These are phyloP conservation scores for Acephala macrosclerotiorum DNA, from an alignment of 2,329 filamentous ascomycete species.

Conservation along the genomic window DNA sequence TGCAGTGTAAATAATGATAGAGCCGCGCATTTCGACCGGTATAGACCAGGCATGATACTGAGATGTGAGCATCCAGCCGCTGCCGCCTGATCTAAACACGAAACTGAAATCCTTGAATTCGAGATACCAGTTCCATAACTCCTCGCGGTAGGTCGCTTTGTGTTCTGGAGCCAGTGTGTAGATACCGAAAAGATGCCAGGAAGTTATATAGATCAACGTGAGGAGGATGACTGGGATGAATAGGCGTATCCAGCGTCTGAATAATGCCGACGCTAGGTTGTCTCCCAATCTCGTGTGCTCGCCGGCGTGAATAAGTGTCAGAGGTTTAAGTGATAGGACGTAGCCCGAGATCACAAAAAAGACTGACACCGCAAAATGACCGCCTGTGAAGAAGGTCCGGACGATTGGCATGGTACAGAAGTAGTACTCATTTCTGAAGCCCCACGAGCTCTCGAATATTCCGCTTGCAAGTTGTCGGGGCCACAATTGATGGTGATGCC, in stretches of 20 bases:
- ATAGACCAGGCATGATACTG: conserved; percentile 66
- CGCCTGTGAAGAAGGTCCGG: conserved; percentile 65
- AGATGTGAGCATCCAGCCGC: conserved; percentile 62
- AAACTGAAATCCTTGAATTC: conserved; percentile 76
- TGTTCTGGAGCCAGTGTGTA: conserved; percentile 31
- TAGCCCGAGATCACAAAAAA: conserved; percentile 61
- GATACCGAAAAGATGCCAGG: conserved; percentile 40
- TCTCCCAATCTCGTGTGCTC: conserved; percentile 47
- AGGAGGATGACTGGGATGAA: conserved; percentile 53
- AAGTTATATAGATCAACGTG: conserved; percentile 47
- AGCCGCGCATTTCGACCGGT: conserved; percentile 69
- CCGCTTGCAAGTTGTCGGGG: conserved; percentile 39
- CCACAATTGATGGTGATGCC: conserved; percentile 51
- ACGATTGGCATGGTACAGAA: conserved; percentile 61
- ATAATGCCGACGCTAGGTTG: conserved; percentile 53
- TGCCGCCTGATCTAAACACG: conserved; percentile 62
- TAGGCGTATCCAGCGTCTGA: conserved; percentile 55
- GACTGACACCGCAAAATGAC: conserved; percentile 64
- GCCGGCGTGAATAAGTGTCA: conserved; percentile 49
- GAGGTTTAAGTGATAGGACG: conserved; percentile 52
- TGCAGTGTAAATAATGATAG: conserved; percentile 66
- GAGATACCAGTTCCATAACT: conserved; percentile 42
- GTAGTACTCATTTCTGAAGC: conserved; percentile 43
- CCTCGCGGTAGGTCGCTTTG: conserved; percentile 35
- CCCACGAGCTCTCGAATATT: conserved; percentile 33